A percentile compares a stretch with the other conserved stretches of the same genome.
These are phyloP conservation scores for Gonapodya prolifera DNA, from an alignment of 192 early-diverging fungal genomes.

Conservation along the genomic window DNA sequence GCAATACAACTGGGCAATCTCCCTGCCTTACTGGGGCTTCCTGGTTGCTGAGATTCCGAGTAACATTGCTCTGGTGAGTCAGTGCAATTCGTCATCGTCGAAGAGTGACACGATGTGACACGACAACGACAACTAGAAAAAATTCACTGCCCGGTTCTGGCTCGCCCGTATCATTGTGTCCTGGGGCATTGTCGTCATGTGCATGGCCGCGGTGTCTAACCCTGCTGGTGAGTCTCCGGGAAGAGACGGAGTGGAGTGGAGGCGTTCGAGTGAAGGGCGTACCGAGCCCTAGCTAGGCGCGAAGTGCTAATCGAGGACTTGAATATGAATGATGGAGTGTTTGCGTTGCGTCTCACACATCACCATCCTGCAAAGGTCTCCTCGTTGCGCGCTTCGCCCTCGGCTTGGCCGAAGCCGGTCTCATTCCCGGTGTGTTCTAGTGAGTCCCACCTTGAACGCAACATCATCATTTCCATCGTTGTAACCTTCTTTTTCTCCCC, in stretches of 20 bases:
- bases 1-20: not conserved
- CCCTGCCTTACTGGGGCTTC: not conserved
- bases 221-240: not conserved
- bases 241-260: not conserved
- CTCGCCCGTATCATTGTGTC: slow-evolving; percentile 4
- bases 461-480: no score
- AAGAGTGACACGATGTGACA: no score
- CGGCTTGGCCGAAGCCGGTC: slow-evolving; percentile 39
- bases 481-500: no score
- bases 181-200: slow-evolving; percentile 3
- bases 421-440: slow-evolving; percentile 43
- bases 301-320: no score
- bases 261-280: no score
- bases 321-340: no score
- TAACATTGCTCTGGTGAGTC: not conserved
- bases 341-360: no score
- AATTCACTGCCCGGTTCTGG: not conserved
- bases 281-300: no score
- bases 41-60: not conserved
- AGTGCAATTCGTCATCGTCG: no score
- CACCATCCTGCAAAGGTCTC: slow-evolving; percentile 16
- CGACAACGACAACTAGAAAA: no score
- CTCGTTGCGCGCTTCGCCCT: slow-evolving; percentile 44
- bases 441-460: no score
- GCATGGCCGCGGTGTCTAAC: not conserved